These are phyloP conservation scores for Magnolia sinica DNA, from an alignment of 164 flowering plant species.

Conservation along the genomic window DNA sequence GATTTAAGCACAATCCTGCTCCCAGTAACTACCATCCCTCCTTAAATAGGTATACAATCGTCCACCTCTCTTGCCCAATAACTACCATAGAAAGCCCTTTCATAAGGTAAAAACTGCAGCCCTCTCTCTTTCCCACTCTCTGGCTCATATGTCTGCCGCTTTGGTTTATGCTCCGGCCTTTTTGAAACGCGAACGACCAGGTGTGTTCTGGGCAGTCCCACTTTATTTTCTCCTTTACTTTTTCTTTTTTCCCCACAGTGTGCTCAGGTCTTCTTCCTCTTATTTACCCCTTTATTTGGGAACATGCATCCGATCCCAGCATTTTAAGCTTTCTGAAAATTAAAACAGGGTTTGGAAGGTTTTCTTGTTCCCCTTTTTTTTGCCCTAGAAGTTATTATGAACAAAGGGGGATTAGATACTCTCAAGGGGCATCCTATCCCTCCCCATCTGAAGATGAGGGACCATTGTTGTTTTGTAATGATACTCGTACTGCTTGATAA, in stretches of 20 bases:
- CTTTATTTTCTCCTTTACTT: conserved; percentile 11
- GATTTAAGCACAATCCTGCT: too few relatives aligned
- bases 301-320: neutral
- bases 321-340: neutral
- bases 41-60: conserved; percentile 27
- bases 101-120: conserved; percentile 9
- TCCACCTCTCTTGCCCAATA: conserved; percentile 29
- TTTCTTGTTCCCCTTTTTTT: conserved; percentile 27
- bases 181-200: conserved; percentile 20
- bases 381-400: neutral
- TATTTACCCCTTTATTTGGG: neutral
- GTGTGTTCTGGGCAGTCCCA: conserved; percentile 7
- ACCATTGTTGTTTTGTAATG: conserved; percentile 6
- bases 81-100: conserved; percentile 20
- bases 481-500: conserved; percentile 15
- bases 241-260: neutral
- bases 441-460: conserved; percentile 10
- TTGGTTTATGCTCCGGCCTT: conserved; percentile 24
- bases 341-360: conserved; percentile 27
- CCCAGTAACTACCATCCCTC: conserved; percentile 28
- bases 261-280: too few relatives aligned
- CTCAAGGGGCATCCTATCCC: conserved; percentile 15
- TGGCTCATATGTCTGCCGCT: conserved; percentile 24
- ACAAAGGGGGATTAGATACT: neutral
- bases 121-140: neutral